Evolutionary conservation across 345 rosid species (phyloP).

Genomic region (Nasturtium officinale): DNA sequence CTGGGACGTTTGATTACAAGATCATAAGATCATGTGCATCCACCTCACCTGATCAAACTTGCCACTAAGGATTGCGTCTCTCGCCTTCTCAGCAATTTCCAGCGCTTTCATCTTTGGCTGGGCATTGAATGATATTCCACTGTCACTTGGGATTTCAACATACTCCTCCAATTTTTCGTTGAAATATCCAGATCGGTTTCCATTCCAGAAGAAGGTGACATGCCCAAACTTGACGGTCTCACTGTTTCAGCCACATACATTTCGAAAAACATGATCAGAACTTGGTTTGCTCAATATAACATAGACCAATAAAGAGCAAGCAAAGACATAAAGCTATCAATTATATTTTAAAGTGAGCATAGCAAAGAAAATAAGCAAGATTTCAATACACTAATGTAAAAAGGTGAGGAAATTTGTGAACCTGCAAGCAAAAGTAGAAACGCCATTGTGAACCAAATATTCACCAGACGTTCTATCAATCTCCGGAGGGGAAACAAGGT

Average conservation of each 20-base stretch:
- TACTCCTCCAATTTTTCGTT: slow-evolving; percentile 75
- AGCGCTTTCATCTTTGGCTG: slow-evolving; percentile 95
- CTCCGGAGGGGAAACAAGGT: slow-evolving; percentile 98
- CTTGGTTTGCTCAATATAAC: not conserved
- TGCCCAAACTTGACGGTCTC: slow-evolving; percentile 98
- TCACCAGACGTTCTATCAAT: slow-evolving; percentile 96
- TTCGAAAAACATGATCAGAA: not conserved
- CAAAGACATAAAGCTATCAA: too few relatives aligned
- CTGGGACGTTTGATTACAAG: slow-evolving; percentile 9
- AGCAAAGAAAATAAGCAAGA: not conserved
- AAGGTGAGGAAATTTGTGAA: not conserved
- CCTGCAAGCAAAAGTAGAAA: slow-evolving; percentile 96
- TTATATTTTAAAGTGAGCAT: too few relatives aligned
- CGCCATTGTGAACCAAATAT: slow-evolving; percentile 80
- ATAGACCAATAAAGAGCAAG: not conserved
- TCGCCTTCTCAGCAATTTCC: slow-evolving; percentile 86
- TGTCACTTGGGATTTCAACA: slow-evolving; percentile 92
- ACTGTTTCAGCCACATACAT: slow-evolving; percentile 45
- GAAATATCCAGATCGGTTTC: slow-evolving; percentile 92
- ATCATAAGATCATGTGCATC: not conserved
- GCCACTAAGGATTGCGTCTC: slow-evolving; percentile 80
- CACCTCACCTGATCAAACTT: slow-evolving; percentile 80
- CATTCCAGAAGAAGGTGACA: slow-evolving; percentile 98
- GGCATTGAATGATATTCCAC: slow-evolving; percentile 86
- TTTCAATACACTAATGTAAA: not conserved